These are phyloP conservation scores for Talaromyces pinophilus DNA, from an alignment of 2,329 filamentous ascomycete species.

Conservation along the genomic window DNA sequence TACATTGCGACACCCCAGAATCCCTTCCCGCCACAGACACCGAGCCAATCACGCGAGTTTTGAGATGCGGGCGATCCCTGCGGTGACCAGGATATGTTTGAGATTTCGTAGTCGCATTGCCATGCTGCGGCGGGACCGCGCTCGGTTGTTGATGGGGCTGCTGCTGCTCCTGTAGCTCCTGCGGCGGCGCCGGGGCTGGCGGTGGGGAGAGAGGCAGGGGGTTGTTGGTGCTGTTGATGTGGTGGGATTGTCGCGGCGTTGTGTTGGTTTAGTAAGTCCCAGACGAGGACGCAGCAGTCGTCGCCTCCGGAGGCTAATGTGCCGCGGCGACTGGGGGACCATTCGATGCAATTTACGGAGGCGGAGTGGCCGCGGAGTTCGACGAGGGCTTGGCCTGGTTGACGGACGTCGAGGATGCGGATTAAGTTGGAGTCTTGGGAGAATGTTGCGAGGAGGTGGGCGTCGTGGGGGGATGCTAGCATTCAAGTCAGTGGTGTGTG, in stretches of 20 bases:
- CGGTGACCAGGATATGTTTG: conserved; percentile 52
- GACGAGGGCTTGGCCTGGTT: conserved; percentile 90
- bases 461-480: conserved; percentile 85
- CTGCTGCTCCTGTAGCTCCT: conserved; percentile 21
- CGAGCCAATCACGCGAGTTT: conserved; percentile 45
- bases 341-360: conserved; percentile 89
- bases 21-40: conserved; percentile 49
- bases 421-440: conserved; percentile 90
- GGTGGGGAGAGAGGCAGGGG: conserved; percentile 35
- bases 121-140: conserved; percentile 49
- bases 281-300: conserved; percentile 86
- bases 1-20: conserved; percentile 48
- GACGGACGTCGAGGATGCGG: conserved; percentile 91
- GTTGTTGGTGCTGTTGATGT: conserved; percentile 7
- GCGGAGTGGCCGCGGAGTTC: conserved; percentile 88
- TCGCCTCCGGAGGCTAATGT: conserved; percentile 89
- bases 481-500: conserved; percentile 18
- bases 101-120: conserved; percentile 51
- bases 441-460: conserved; percentile 94
- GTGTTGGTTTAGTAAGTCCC: conserved; percentile 79
- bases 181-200: conserved; percentile 27
- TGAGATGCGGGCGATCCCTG: conserved; percentile 38
- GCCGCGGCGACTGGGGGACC: conserved; percentile 84
- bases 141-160: conserved; percentile 37
- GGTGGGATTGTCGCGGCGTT: conserved; percentile 49